Conservation (phyloP, 148 eudicot species). For the Dysphania ambrosioides region DNA sequence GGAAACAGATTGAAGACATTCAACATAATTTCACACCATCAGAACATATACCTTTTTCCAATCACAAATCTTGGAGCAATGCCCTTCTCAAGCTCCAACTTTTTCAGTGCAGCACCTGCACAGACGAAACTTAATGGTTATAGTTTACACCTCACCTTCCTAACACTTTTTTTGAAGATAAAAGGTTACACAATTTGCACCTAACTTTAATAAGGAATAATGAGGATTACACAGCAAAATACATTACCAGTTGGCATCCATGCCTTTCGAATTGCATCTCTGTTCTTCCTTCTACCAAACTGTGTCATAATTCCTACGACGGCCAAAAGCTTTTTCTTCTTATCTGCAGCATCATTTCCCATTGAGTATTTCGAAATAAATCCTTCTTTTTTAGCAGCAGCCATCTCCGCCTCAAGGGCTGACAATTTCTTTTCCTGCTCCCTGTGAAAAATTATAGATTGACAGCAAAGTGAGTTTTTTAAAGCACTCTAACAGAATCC, state of each 20-base stretch:
- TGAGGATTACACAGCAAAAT: background rate
- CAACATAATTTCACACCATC: constrained; percentile 1
- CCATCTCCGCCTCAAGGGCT: constrained; percentile 75
- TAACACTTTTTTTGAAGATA: no score
- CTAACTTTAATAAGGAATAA: background rate
- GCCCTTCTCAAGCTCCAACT: constrained; percentile 63
- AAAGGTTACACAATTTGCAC: background rate
- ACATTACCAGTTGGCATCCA: constrained; percentile 78
- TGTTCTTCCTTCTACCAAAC: constrained; percentile 64
- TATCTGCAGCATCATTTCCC: constrained; percentile 32
- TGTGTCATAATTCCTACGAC: constrained; percentile 61
- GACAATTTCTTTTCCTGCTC: constrained; percentile 73
- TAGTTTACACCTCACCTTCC: no score
- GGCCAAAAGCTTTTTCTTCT: constrained; percentile 58
- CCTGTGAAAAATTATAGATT: constrained; percentile 35
- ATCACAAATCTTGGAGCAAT: constrained; percentile 74
- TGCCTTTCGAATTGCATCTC: constrained; percentile 82
- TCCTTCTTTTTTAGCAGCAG: constrained; percentile 69
- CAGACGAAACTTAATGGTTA: background rate
- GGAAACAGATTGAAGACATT: background rate
- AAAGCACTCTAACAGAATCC: no score
- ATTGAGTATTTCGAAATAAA: constrained; percentile 46
- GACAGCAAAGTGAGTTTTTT: background rate
- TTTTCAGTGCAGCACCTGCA: constrained; percentile 54
- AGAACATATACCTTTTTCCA: constrained; percentile 61